phyloP scores from a whole-genome alignment of 148 eudicot species.

The Cornus suecica region DNA sequence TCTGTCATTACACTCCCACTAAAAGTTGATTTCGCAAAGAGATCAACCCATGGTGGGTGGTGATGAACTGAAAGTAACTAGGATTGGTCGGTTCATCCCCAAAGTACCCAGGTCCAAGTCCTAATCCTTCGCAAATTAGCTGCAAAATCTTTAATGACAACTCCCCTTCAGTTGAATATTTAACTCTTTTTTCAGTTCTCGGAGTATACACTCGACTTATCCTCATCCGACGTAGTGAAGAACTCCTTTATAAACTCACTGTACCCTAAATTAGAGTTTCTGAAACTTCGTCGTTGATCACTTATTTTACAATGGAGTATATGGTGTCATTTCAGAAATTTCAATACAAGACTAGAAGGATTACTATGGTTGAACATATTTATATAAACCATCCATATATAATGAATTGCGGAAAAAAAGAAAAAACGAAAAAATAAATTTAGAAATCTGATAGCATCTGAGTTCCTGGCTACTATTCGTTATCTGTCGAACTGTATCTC shows the following conservation, averaged over 20 bases:
- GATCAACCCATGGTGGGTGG: constrained; percentile 39
- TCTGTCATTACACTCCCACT: too few relatives aligned
- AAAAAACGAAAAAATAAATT: background rate
- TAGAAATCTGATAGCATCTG: constrained; percentile 43
- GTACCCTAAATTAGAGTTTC: constrained; percentile 28
- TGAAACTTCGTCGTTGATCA: constrained; percentile 39
- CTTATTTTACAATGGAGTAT: too few relatives aligned
- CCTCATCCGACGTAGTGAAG: constrained; percentile 35
- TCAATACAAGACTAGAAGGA: too few relatives aligned
- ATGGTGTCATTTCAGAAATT: too few relatives aligned
- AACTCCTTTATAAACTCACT: constrained; percentile 33
- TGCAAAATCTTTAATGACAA: constrained; percentile 22
- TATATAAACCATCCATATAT: too few relatives aligned
- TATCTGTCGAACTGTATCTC: constrained; percentile 17
- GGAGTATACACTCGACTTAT: constrained; percentile 20
- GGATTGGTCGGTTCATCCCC: constrained; percentile 15
- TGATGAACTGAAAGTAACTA: constrained; percentile 21
- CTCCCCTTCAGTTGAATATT: constrained; percentile 19
- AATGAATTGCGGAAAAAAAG: too few relatives aligned
- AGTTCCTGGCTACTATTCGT: constrained; percentile 25
- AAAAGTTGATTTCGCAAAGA: too few relatives aligned
- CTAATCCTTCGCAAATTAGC: constrained; percentile 28
- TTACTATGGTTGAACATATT: too few relatives aligned
- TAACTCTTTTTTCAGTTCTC: constrained; percentile 18
- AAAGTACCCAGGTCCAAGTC: constrained; percentile 26